A percentile compares a stretch with the other conserved stretches of the same genome.
Evolutionary conservation across 2,329 filamentous ascomycete genomes (phyloP).

Genomic region (Colletotrichum siamense): DNA sequence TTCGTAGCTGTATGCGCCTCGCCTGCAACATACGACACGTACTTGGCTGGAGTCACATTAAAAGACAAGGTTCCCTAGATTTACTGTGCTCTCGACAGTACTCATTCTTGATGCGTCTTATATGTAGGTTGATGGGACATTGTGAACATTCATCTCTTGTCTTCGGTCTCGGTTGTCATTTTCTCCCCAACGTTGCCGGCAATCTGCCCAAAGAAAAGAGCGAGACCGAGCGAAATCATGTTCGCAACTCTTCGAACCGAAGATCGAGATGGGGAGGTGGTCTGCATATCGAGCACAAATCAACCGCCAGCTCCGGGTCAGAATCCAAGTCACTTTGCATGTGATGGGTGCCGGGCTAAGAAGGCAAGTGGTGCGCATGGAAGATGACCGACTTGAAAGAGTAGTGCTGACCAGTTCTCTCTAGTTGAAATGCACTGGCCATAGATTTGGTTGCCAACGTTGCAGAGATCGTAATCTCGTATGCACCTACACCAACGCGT

Average conservation of each 20-base stretch:
- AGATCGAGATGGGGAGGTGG: not conserved
- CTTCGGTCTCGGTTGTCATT: not conserved
- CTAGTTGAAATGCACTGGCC: not conserved
- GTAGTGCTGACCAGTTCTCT: not conserved
- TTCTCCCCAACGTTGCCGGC: not conserved
- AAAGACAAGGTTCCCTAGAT: not conserved
- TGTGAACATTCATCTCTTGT: not conserved
- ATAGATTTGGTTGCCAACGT: not conserved
- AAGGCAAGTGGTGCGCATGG: not conserved
- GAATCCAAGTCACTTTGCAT: not conserved
- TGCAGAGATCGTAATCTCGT: not conserved
- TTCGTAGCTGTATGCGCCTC: not conserved
- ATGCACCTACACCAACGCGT: not conserved
- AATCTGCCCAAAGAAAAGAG: not conserved
- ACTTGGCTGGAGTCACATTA: not conserved
- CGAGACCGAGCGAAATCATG: not conserved
- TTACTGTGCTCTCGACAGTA: not conserved
- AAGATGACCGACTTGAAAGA: too few relatives aligned
- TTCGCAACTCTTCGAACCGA: constrained; percentile 6
- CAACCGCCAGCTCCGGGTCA: not conserved
- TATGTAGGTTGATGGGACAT: not conserved
- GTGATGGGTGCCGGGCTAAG: not conserved
- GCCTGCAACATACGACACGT: not conserved
- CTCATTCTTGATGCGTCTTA: not conserved
- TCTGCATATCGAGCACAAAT: not conserved